Base-by-base conservation (phyloP, 768 basidiomycete species). In the Boletellus ananas region DNA sequence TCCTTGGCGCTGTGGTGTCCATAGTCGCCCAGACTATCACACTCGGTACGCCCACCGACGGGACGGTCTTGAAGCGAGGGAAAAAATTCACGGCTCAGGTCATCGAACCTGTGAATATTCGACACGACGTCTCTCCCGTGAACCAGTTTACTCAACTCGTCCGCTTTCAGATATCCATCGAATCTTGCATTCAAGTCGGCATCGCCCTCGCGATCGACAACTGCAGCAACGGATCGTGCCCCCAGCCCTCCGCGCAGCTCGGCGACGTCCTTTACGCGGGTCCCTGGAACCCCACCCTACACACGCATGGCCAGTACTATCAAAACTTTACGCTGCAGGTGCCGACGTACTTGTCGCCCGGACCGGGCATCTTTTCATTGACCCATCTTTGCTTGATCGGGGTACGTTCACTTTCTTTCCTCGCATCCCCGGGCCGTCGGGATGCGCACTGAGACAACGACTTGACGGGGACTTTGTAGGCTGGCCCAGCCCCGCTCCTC, bases 1-100 rank as follows among this genome's bases (percentile, higher is more conserved):
- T 63, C 10, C 33, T 36, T n/a, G 31, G 45, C 12, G 53, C 34
- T 8, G 52, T 43, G 6, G 51, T 41, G 0, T 50, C 51, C 34
- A 58, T 52, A 10, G 31, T 67, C 9, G 56, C 58, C 9, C 67
- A 69, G 54, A 67, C 66, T 1, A 69, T 67, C 9, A 47, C 56
- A 34, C 47, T 69, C 7, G 62, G 60, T 25, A 7, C 40, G 25
- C 66, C 67, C 18, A 46, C 54, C 6, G 12, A 56, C 7, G 65
- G 67, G 14, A 31, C 52, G 9, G 41, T 59, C 29, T 29, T 67
- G 16, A 1, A 1, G 3, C 50, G 13, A 14, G 66, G 66, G 12
- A 6, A 61, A 34, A 43, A 33, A n/a, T 54, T 67, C 36, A 56
- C 47, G 1, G 43, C 56, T 18, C 57, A 63, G 29, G 17, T 67